phyloP scores from a whole-genome alignment of 2,329 filamentous ascomycete species.

The Fusarium tricinctum region DNA sequence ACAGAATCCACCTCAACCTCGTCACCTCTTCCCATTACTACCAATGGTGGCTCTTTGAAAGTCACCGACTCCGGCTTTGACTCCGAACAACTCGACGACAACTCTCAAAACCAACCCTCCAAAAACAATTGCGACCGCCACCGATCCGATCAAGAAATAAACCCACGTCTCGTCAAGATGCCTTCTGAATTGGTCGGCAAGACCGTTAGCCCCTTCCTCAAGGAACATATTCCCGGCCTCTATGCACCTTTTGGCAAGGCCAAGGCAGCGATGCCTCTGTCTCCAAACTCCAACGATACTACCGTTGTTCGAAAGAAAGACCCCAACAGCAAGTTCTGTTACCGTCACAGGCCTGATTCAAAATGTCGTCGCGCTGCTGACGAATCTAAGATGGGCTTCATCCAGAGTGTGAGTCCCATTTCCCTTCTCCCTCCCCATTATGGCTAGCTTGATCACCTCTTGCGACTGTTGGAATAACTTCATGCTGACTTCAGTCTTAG shows the following conservation, averaged over 20 bases:
- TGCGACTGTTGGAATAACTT: not conserved
- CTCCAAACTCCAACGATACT: slow-evolving; percentile 31
- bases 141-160: slow-evolving; percentile 64
- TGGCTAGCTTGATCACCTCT: not conserved
- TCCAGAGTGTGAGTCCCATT: slow-evolving; percentile 78
- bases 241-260: slow-evolving; percentile 83
- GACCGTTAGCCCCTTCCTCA: slow-evolving; percentile 88
- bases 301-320: slow-evolving; percentile 60
- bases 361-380: slow-evolving; percentile 94
- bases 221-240: slow-evolving; percentile 88
- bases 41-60: slow-evolving; percentile 36
- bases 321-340: slow-evolving; percentile 92
- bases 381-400: slow-evolving; percentile 94
- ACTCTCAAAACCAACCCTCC: slow-evolving; percentile 48
- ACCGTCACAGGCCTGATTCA: slow-evolving; percentile 92
- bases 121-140: slow-evolving; percentile 66
- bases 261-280: slow-evolving; percentile 51
- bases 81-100: slow-evolving; percentile 27
- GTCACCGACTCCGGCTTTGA: slow-evolving; percentile 16
- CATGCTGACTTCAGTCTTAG: slow-evolving; percentile 57
- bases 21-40: slow-evolving; percentile 24
- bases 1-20: slow-evolving; percentile 26
- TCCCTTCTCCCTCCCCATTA: not conserved
- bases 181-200: slow-evolving; percentile 77
- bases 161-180: slow-evolving; percentile 68